These are phyloP conservation scores for Nannochloropsis gaditana DNA, from an alignment of 108 stramenopile species.

Conservation along the genomic window DNA sequence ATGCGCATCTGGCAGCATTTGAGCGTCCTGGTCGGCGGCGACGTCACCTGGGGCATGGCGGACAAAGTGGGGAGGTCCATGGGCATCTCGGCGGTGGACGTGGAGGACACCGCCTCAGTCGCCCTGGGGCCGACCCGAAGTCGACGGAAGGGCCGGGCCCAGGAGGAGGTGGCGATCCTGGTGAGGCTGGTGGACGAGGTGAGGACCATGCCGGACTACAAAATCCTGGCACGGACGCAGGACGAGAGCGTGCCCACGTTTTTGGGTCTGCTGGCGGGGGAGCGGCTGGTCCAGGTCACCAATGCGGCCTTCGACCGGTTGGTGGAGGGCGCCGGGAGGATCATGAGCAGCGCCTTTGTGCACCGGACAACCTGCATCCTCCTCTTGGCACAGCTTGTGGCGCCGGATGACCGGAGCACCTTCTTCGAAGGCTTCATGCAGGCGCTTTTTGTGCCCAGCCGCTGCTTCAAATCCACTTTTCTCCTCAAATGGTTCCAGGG, in stretches of 20 bases:
- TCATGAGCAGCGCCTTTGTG: neutral
- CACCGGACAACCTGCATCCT: neutral
- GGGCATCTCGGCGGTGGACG: neutral
- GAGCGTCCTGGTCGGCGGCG: neutral
- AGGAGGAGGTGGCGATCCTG: neutral
- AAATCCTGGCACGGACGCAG: neutral
- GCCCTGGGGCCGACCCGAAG: neutral
- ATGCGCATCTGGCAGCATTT: neutral
- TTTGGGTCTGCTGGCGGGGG: neutral
- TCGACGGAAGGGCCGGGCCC: neutral
- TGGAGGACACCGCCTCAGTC: neutral
- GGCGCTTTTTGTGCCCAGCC: neutral
- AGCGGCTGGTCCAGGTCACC: neutral
- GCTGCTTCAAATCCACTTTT: neutral
- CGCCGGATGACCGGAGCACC: neutral
- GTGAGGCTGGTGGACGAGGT: neutral
- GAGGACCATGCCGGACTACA: neutral
- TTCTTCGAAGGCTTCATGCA: neutral
- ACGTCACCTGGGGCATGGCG: neutral
- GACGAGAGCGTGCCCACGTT: neutral
- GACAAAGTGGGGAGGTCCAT: neutral
- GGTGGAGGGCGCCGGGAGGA: neutral
- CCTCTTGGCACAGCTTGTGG: neutral
- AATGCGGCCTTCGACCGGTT: neutral
- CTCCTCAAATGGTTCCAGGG: slow-evolving; percentile 63